These are phyloP conservation scores for Suillus subalutaceus DNA, from an alignment of 768 basidiomycete genomes.

Conservation along the genomic window DNA sequence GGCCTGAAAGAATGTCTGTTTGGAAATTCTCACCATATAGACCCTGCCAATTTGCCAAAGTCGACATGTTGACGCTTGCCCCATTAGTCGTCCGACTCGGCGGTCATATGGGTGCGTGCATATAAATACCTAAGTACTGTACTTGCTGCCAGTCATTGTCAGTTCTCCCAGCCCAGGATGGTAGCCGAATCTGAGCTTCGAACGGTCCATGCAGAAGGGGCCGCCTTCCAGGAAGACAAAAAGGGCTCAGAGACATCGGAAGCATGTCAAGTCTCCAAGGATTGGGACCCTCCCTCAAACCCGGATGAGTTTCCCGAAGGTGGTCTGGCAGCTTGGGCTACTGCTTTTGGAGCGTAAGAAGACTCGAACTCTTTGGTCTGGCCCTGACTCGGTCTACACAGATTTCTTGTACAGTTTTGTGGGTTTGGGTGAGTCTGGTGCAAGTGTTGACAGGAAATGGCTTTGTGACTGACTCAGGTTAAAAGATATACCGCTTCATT, in stretches of 20 bases:
- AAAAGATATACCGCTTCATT: neutral
- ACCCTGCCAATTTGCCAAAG: too few species aligned
- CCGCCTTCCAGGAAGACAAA: neutral
- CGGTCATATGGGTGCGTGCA: neutral
- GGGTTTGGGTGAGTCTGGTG: neutral
- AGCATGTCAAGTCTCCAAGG: neutral
- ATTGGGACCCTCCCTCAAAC: neutral
- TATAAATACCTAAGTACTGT: neutral
- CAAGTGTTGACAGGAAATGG: neutral
- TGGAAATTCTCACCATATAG: too few species aligned
- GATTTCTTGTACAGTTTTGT: neutral
- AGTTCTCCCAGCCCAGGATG: neutral
- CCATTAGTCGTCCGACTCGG: neutral
- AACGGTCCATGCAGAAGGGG: neutral
- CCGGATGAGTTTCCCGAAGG: neutral
- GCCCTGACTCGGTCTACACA: neutral
- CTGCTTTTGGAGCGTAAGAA: slow-evolving; percentile 5
- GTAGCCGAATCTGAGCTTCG: neutral
- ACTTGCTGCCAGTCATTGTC: neutral
- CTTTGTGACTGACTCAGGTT: neutral
- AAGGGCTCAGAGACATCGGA: neutral
- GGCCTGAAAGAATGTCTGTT: neutral
- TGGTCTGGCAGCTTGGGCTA: neutral
- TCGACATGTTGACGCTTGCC: neutral
- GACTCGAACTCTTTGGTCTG: neutral